Percentiles rank a stretch among this genome's conserved stretches.
phyloP scores from a whole-genome alignment of 768 basidiomycete species.

The Suillus paluster region DNA sequence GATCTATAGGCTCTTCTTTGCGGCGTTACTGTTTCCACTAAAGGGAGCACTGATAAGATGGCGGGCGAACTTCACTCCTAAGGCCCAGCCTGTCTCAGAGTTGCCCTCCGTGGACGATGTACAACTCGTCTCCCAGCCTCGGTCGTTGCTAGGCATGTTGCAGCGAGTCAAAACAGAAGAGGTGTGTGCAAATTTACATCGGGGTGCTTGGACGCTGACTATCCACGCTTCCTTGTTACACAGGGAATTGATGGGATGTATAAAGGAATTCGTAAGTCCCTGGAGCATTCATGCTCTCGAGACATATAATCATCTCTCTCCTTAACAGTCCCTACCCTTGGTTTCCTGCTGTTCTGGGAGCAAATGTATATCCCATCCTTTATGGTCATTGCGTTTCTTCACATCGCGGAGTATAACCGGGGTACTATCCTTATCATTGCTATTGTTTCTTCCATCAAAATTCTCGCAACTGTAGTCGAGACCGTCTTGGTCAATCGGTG shows the following conservation, averaged over 20 bases:
- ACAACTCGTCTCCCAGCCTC: neutral
- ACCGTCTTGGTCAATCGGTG: slow-evolving; percentile 4
- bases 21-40: neutral
- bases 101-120: neutral
- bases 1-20: neutral
- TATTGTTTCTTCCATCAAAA: neutral
- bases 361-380: neutral
- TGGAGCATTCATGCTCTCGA: neutral
- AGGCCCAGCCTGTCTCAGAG: neutral
- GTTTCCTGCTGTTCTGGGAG: slow-evolving; percentile 1
- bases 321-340: slow-evolving; percentile 8
- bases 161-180: neutral
- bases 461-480: neutral
- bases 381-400: slow-evolving; percentile 2
- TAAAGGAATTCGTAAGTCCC: neutral
- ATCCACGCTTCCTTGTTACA: neutral
- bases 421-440: neutral
- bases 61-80: slow-evolving; percentile 8
- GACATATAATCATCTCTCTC: neutral
- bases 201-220: neutral
- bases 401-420: neutral
- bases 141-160: neutral
- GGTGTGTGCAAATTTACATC: neutral
- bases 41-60: slow-evolving; percentile 10
- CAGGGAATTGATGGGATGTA: neutral